Evolutionary conservation across 257 asterid genomes (phyloP), one percentile per base, ranked within the genome.

Genomic region (Verbascum thapsus): DNA sequence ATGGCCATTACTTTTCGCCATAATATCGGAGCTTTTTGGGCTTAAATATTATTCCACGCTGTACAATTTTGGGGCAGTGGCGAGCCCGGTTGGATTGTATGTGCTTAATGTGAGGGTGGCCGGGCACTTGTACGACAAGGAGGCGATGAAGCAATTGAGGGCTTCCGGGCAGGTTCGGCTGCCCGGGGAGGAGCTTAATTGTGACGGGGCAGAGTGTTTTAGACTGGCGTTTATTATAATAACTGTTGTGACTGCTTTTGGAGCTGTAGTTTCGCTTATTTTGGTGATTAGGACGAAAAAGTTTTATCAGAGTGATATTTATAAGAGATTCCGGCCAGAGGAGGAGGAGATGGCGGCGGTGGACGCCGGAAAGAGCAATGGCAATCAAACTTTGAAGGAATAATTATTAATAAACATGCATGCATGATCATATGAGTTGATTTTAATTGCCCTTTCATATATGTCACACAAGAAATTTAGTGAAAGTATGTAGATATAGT

Each of bases 1-100:
- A 64, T 85, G 95, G 95, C 96, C 96, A 10, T 35, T 88, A 43
- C 83, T 88, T 0, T 88, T 83, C 52, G 95, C 96, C 39, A 83
- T 88, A 13, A 88, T 88, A 1, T 88, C 96, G 0, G 96, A 88
- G 73, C 79, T 88, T 0, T 88, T 88, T 47, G 96, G 96, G 40
- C 82, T 88, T 0, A 88, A 85, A 16, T 88, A 88, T 56, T 88
- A 85, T 78, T 88, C 96, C 10, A 88, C 95, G 5, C 40, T 88
- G 15, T 83, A 85, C 63, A 88, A 88, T 19, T 88, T 88, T 50
- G 95, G 95, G 51, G 52, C 96, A 1, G 92, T 81, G 58, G 95
- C 95, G 23, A 85, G 94, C 75, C 96, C 96, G 22, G 67, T 88
- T 51, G 96, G 96, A 45, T 80, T 76, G 0, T 88, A 88, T 53